Evolutionary conservation across 2,329 filamentous ascomycete genomes (phyloP).

Genomic region (Colletotrichum limetticola): DNA sequence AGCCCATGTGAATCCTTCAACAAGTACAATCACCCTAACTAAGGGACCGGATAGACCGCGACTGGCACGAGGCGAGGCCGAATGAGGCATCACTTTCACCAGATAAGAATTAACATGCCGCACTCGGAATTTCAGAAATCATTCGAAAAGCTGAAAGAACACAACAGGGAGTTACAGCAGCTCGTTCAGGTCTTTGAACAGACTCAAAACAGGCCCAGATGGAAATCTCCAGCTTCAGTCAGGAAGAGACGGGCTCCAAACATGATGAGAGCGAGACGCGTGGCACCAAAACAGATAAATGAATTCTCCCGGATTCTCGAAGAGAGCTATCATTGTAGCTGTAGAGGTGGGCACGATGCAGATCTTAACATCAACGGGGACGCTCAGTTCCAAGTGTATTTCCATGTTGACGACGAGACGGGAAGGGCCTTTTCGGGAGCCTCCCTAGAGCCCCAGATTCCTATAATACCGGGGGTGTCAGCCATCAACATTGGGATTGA

Average conservation of each 20-base stretch:
- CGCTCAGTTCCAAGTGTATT: conserved; percentile 4
- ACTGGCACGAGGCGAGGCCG: not conserved
- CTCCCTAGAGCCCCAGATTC: not conserved
- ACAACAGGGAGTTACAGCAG: not conserved
- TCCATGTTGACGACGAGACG: not conserved
- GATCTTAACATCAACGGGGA: conserved; percentile 1
- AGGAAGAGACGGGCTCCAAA: not conserved
- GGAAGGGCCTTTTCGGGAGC: not conserved
- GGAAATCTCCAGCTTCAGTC: not conserved
- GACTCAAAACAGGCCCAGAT: not conserved
- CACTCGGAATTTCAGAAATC: conserved; percentile 7
- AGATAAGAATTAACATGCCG: not conserved
- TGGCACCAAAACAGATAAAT: not conserved
- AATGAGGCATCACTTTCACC: not conserved
- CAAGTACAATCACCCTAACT: not conserved
- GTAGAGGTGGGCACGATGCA: conserved; percentile 1
- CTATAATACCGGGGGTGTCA: not conserved
- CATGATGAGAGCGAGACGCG: not conserved
- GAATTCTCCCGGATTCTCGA: conserved; percentile 5
- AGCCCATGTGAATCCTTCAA: not conserved
- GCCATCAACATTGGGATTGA: not conserved
- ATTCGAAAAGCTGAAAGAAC: not conserved
- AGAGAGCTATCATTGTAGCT: not conserved
- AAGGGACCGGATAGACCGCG: not conserved
- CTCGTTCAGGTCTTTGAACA: not conserved